phyloP scores from a whole-genome alignment of 805 yeast species.

The Cyberlindnera maritima region DNA sequence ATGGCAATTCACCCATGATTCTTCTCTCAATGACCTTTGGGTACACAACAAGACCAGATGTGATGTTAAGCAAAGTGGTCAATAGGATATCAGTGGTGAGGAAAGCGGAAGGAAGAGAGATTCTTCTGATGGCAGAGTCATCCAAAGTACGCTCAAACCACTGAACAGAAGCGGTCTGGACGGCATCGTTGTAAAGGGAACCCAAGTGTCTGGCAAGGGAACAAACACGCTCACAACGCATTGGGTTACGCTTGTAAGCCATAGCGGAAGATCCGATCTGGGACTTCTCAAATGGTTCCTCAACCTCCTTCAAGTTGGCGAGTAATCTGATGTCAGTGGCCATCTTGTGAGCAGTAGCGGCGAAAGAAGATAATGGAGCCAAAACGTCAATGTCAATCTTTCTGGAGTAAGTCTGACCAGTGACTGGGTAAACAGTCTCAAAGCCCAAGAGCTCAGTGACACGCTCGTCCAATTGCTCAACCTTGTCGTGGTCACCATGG shows the following conservation, averaged over 20 bases:
- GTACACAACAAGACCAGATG: constrained; percentile 94
- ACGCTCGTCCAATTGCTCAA: constrained; percentile 85
- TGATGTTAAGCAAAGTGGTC: constrained; percentile 85
- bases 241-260: constrained; percentile 99
- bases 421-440: constrained; percentile 92
- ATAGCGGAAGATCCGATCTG: constrained; percentile 98
- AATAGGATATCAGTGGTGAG: constrained; percentile 91
- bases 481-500: constrained; percentile 97
- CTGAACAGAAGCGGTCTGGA: constrained; percentile 96
- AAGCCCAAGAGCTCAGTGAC: constrained; percentile 93
- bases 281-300: constrained; percentile 97
- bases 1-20: constrained; percentile 90
- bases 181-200: constrained; percentile 86
- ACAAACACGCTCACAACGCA: constrained; percentile 98
- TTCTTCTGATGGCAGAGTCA: constrained; percentile 97
- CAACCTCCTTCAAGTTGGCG: constrained; percentile 95
- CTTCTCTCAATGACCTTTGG: constrained; percentile 98
- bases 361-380: constrained; percentile 90
- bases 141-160: constrained; percentile 99
- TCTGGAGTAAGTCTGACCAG: constrained; percentile 99
- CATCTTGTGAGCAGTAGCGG: constrained; percentile 95
- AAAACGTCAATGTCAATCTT: constrained; percentile 94
- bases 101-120: constrained; percentile 94
- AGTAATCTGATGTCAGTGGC: constrained; percentile 95
- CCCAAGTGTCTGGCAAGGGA: constrained; percentile 97